These are phyloP conservation scores for Raphanus raphanistrum DNA, from an alignment of 345 rosid genomes.

Conservation along the genomic window DNA sequence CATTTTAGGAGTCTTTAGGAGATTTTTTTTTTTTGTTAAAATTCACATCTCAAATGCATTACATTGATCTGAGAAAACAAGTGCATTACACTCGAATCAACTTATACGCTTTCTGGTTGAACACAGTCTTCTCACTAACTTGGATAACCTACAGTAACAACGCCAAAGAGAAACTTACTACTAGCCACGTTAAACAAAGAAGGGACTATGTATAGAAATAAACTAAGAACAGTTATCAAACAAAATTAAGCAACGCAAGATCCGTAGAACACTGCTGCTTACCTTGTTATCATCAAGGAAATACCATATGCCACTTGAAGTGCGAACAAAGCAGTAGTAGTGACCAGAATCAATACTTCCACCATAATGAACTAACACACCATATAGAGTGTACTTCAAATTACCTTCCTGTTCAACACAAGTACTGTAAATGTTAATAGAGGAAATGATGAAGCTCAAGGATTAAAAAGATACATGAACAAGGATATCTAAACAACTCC, in stretches of 20 bases:
- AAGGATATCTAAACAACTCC: not conserved
- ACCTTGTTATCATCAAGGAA: conserved; percentile 93
- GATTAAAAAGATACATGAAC: not conserved
- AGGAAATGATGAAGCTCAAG: too few relatives aligned
- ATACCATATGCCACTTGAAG: conserved; percentile 92
- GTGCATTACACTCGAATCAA: too few relatives aligned
- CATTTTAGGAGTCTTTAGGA: too few relatives aligned
- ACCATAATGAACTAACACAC: conserved; percentile 92
- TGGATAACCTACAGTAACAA: conserved; percentile 65
- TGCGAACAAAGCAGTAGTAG: conserved; percentile 86
- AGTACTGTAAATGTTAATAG: not conserved
- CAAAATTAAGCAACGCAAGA: too few relatives aligned
- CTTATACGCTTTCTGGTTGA: conserved; percentile 97
- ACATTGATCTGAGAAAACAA: too few relatives aligned
- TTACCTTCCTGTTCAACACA: conserved; percentile 70
- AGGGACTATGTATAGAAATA: not conserved
- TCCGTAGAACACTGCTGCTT: too few relatives aligned
- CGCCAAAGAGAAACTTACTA: conserved; percentile 4
- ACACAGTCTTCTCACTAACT: conserved; percentile 75
- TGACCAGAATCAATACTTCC: conserved; percentile 89
- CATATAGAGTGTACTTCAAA: conserved; percentile 89
- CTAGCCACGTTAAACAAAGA: conserved; percentile 6
- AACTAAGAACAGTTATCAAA: too few relatives aligned
- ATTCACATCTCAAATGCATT: too few relatives aligned
- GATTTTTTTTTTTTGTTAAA: too few relatives aligned